phyloP scores from a whole-genome alignment of 2,329 filamentous ascomycete species.

The Bipolaris oryzae region DNA sequence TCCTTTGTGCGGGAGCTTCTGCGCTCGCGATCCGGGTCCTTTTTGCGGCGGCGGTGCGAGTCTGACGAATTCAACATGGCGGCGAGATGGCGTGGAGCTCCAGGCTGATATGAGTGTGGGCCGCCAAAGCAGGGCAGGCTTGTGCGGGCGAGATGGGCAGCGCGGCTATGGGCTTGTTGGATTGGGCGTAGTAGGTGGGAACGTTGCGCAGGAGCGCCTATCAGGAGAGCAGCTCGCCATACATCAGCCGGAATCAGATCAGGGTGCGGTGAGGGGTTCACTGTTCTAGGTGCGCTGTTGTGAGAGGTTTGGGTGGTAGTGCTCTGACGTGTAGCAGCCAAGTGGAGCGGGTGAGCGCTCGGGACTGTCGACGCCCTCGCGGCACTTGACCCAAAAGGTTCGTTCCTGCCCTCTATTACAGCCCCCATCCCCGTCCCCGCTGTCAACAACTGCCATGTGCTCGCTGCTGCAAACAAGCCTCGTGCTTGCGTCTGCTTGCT shows the following conservation, averaged over 20 bases:
- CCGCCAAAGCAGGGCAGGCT: conserved; percentile 19
- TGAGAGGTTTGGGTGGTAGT: conserved; percentile 18
- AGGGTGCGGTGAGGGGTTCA: conserved; percentile 17
- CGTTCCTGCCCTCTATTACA: conserved; percentile 2
- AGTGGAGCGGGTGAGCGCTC: conserved; percentile 13
- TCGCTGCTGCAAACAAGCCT: neutral
- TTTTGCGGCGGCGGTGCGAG: conserved; percentile 47
- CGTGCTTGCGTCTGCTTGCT: neutral
- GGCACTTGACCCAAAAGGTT: conserved; percentile 5
- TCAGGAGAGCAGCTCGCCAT: conserved; percentile 36
- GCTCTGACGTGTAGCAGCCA: conserved; percentile 27
- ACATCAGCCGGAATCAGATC: conserved; percentile 30
- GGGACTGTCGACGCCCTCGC: conserved; percentile 7
- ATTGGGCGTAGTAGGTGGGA: conserved; percentile 37
- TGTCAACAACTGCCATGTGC: neutral
- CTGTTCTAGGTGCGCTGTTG: conserved; percentile 15
- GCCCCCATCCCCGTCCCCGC: conserved; percentile 2
- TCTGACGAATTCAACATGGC: conserved; percentile 44
- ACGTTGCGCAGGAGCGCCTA: conserved; percentile 39
- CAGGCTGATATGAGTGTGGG: conserved; percentile 28
- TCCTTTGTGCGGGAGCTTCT: conserved; percentile 4
- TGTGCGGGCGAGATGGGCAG: conserved; percentile 32
- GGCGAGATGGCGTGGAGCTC: conserved; percentile 23
- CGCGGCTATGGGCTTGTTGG: conserved; percentile 37
- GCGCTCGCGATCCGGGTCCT: conserved; percentile 38